phyloP scores from a whole-genome alignment of 371 early-diverging fungal genomes.

The Rhizopus sp. region DNA sequence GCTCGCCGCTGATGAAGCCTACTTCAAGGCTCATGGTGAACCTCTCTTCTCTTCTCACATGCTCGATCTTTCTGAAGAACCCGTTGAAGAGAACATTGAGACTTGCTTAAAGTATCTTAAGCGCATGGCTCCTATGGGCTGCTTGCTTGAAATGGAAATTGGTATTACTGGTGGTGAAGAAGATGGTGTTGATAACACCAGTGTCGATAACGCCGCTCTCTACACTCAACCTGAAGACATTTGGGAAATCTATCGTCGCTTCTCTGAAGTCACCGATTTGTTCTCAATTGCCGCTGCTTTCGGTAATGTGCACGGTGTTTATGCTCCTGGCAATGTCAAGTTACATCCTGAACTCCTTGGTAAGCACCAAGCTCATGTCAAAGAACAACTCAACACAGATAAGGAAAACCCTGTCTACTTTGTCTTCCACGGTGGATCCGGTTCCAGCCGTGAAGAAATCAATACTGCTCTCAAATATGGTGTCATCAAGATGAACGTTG shows the following conservation, averaged over 20 bases:
- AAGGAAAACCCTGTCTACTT: conserved; percentile 82
- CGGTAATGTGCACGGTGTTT: conserved; percentile 93
- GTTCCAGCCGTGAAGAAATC: conserved; percentile 81
- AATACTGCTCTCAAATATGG: conserved; percentile 77
- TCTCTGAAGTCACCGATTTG: conserved; percentile 72
- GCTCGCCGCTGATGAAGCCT: conserved; percentile 88
- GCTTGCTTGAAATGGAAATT: conserved; percentile 92
- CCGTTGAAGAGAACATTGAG: conserved; percentile 89
- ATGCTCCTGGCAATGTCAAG: conserved; percentile 91
- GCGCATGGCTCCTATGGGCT: conserved; percentile 85
- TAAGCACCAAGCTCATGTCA: conserved; percentile 83
- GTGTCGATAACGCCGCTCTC: conserved; percentile 81
- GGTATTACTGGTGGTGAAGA: conserved; percentile 96
- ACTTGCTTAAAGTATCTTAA: conserved; percentile 84
- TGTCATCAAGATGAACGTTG: conserved; percentile 95
- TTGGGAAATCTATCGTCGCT: conserved; percentile 86
- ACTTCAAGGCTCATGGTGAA: conserved; percentile 89
- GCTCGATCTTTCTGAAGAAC: conserved; percentile 91
- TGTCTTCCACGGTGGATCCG: conserved; percentile 97
- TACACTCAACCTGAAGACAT: conserved; percentile 95
- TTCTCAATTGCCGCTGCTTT: conserved; percentile 92
- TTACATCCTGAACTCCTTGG: conserved; percentile 86
- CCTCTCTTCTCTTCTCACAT: conserved; percentile 95
- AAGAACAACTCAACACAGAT: conserved; percentile 60
- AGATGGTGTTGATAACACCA: conserved; percentile 93